A percentile compares a stretch with the other conserved stretches of the same genome.
phyloP scores from a whole-genome alignment of 2,329 filamentous ascomycete genomes.

The Alternaria burnsii region DNA sequence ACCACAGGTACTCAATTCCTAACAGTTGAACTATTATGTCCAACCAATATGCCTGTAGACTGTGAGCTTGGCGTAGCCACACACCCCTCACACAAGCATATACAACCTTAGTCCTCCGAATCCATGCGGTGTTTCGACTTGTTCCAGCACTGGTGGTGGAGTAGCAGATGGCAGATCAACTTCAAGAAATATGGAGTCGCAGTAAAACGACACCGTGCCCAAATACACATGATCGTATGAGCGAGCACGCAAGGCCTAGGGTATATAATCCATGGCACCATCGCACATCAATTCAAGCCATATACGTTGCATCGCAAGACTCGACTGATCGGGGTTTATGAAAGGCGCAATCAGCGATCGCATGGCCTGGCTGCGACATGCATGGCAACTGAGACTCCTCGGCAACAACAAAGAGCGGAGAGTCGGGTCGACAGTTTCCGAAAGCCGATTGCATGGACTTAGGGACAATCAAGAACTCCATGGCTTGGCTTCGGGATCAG shows the following conservation, averaged over 20 bases:
- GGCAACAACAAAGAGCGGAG: background rate
- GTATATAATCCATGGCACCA: background rate
- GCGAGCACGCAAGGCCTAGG: background rate
- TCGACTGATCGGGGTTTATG: background rate
- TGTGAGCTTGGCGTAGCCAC: background rate
- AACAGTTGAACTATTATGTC: background rate
- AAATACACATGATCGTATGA: background rate
- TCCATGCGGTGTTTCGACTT: background rate
- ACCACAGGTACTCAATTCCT: background rate
- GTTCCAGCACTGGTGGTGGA: background rate
- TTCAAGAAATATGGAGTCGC: background rate
- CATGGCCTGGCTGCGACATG: background rate
- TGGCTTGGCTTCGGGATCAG: conserved; percentile 7
- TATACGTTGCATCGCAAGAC: background rate
- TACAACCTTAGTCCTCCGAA: background rate
- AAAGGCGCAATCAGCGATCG: background rate
- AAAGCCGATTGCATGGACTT: background rate
- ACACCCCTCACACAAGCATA: background rate
- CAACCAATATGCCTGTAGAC: background rate
- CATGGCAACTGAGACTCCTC: background rate
- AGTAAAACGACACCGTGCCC: background rate
- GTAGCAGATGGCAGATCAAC: background rate
- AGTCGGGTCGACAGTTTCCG: background rate
- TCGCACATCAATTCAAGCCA: background rate
- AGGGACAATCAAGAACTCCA: background rate